Evolutionary conservation across 2,329 filamentous ascomycete genomes (phyloP).

Genomic region (Clonostachys chloroleuca): DNA sequence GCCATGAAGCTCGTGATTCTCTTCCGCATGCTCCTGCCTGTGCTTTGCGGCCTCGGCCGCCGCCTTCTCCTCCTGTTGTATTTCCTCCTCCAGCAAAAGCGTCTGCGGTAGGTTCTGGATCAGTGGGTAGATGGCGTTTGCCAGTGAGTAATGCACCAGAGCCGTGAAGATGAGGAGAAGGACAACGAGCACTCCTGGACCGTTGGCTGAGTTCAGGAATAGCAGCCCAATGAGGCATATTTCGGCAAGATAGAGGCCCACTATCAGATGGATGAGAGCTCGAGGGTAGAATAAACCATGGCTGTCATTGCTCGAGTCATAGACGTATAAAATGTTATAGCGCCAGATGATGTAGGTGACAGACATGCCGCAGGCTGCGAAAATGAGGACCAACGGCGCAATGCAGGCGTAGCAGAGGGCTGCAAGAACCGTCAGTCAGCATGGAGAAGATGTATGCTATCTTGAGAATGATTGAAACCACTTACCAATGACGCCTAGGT

Average conservation of each 20-base stretch:
- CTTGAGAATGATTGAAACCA: background rate
- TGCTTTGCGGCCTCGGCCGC: slow-evolving; percentile 26
- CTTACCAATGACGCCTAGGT: slow-evolving; percentile 66
- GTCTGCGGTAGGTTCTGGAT: slow-evolving; percentile 76
- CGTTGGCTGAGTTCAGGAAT: slow-evolving; percentile 60
- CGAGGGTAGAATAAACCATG: slow-evolving; percentile 84
- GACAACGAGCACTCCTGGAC: slow-evolving; percentile 72
- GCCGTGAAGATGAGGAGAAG: slow-evolving; percentile 70
- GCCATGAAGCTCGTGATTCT: slow-evolving; percentile 6
- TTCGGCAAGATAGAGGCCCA: slow-evolving; percentile 78
- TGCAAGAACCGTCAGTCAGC: too few species aligned
- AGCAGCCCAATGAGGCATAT: slow-evolving; percentile 84
- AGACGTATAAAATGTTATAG: slow-evolving; percentile 88
- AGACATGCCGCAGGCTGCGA: slow-evolving; percentile 72
- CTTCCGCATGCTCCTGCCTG: slow-evolving; percentile 11
- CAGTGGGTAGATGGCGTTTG: slow-evolving; percentile 69
- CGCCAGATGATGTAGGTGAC: slow-evolving; percentile 85
- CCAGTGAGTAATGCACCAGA: slow-evolving; percentile 72
- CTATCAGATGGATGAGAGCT: slow-evolving; percentile 81
- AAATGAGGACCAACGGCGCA: slow-evolving; percentile 78
- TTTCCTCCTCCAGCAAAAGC: slow-evolving; percentile 50
- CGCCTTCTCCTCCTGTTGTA: slow-evolving; percentile 38
- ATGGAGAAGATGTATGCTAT: slow-evolving; percentile 29
- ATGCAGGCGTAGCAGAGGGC: slow-evolving; percentile 81
- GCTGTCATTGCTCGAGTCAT: slow-evolving; percentile 77